These are phyloP conservation scores for Thuidium tamariscinum DNA, from an alignment of 225 moss, liverwort and hornwort genomes.

Conservation along the genomic window DNA sequence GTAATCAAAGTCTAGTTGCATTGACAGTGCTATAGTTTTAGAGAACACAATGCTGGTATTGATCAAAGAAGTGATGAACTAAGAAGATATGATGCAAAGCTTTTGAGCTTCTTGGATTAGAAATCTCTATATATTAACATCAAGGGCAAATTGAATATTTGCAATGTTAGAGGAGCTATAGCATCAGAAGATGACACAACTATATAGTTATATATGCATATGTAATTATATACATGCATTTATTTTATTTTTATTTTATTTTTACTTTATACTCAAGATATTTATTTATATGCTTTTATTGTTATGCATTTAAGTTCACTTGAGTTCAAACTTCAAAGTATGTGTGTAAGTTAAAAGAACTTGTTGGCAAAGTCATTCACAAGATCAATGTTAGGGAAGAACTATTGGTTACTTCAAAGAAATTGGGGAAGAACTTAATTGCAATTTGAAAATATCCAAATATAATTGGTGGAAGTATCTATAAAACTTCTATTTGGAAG, in stretches of 20 bases:
- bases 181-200: background rate
- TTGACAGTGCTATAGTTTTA: background rate
- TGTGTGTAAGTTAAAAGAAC: background rate
- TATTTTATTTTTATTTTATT: too few species aligned
- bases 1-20: background rate
- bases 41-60: background rate
- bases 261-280: background rate
- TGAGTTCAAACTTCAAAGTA: background rate
- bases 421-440: too few species aligned
- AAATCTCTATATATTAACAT: background rate
- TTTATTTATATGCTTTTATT: background rate
- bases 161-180: background rate
- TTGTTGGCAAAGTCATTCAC: background rate
- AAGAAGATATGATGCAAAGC: background rate
- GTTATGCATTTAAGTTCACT: background rate
- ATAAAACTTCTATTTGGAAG: too few species aligned
- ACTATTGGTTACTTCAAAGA: too few species aligned
- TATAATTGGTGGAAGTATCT: too few species aligned
- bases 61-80: background rate
- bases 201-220: fast-evolving
- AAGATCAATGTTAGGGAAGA: too few species aligned
- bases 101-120: background rate
- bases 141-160: background rate
- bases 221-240: background rate
- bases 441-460: too few species aligned